Conservation (phyloP, 495 filamentous ascomycete species). For the Penicillium canescens region DNA sequence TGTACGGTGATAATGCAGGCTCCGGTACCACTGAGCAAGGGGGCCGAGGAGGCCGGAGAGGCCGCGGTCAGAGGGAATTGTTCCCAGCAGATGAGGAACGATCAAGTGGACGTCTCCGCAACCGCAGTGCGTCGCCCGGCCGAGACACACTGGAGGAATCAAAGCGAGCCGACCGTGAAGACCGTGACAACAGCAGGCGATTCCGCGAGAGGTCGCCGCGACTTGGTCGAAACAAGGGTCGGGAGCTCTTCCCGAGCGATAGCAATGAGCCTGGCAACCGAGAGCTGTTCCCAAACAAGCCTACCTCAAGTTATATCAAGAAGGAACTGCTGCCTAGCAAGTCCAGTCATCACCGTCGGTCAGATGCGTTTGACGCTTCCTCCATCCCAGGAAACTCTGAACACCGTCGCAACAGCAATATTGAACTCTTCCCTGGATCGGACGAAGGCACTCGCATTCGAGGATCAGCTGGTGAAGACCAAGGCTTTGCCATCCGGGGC, state of each 20-base stretch:
- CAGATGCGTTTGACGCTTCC: conserved; percentile 61
- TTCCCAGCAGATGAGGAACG: conserved; percentile 45
- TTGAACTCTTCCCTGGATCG: conserved; percentile 42
- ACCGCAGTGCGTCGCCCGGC: conserved; percentile 72
- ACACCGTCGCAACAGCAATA: conserved; percentile 30
- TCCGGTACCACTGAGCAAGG: conserved; percentile 34
- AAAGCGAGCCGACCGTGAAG: conserved; percentile 45
- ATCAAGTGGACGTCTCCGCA: conserved; percentile 50
- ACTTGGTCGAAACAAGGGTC: conserved; percentile 34
- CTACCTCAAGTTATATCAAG: conserved; percentile 44
- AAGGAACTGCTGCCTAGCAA: conserved; percentile 74
- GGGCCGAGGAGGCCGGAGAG: conserved; percentile 22
- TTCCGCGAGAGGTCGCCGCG: conserved; percentile 47
- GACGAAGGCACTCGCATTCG: conserved; percentile 59
- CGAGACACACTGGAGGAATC: conserved; percentile 61
- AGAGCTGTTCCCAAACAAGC: conserved; percentile 53
- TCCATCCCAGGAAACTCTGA: background rate
- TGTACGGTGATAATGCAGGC: conserved; percentile 69
- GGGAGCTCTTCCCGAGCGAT: conserved; percentile 46
- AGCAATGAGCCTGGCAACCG: conserved; percentile 26
- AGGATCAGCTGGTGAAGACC: conserved; percentile 46
- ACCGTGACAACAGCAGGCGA: conserved; percentile 28
- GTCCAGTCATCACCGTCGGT: conserved; percentile 61
- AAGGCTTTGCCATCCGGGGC: conserved; percentile 69
- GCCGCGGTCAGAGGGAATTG: conserved; percentile 45